Evolutionary conservation across 352 stramenopile species (phyloP).

Genomic region (Pythium myriotylum): DNA sequence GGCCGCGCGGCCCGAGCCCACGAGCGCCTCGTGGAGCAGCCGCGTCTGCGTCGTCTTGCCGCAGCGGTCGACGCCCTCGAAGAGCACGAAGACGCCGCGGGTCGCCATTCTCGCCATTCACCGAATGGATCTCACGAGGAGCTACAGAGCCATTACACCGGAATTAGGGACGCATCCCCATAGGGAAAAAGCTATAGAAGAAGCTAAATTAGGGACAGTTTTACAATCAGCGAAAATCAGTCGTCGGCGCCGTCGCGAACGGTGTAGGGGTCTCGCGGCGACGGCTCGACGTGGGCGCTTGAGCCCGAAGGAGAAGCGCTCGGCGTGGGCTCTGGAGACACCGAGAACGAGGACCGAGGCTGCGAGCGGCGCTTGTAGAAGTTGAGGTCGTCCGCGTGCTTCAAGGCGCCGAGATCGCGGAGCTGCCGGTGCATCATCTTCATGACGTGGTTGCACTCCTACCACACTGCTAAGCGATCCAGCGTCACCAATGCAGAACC

Average conservation of each 20-base stretch:
- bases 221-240: neutral
- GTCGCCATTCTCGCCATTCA: constrained; percentile 20
- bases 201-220: neutral
- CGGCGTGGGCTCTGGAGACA: neutral
- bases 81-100: constrained; percentile 97
- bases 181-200: too few species aligned
- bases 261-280: constrained; percentile 6
- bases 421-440: constrained; percentile 72
- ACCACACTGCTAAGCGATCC: neutral
- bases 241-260: constrained; percentile 14
- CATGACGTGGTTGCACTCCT: constrained; percentile 73
- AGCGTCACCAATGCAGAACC: too few species aligned
- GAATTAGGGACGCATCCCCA: neutral
- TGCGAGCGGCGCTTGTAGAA: constrained; percentile 30
- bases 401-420: constrained; percentile 51
- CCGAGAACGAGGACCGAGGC: neutral
- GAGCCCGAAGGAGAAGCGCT: too few species aligned
- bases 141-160: neutral
- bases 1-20: constrained; percentile 23
- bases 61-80: constrained; percentile 99
- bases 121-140: neutral
- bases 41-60: constrained; percentile 99
- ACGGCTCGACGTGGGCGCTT: neutral
- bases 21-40: constrained; percentile 77
- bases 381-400: constrained; percentile 30